These are phyloP conservation scores for Plasmodium relictum DNA, from an alignment of 169 alveolate genomes.

Conservation along the genomic window DNA sequence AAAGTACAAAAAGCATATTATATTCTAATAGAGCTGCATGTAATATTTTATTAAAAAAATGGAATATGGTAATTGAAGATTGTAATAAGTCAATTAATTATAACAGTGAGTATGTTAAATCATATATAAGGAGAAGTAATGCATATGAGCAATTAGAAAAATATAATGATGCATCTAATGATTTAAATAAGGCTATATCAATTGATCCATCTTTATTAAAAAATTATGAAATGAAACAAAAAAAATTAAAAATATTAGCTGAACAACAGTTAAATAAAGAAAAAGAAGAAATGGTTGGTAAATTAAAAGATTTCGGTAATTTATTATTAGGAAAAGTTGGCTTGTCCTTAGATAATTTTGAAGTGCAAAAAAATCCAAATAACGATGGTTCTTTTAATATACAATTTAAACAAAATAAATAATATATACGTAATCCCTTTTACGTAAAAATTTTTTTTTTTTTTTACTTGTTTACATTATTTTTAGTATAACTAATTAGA, in stretches of 20 bases:
- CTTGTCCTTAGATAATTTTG: conserved; percentile 93
- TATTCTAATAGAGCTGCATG: conserved; percentile 91
- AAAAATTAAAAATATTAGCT: conserved; percentile 79
- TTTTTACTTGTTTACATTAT: neutral
- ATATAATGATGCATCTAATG: conserved; percentile 91
- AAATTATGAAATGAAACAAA: conserved; percentile 72
- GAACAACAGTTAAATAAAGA: conserved; percentile 90
- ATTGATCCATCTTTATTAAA: conserved; percentile 86
- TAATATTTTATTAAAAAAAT: conserved; percentile 82
- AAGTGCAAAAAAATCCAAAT: conserved; percentile 93
- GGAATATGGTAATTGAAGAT: conserved; percentile 87
- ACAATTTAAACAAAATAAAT: conserved; percentile 90
- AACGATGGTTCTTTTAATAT: conserved; percentile 94
- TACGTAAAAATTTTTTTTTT: neutral
- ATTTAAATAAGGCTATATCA: conserved; percentile 89
- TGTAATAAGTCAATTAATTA: conserved; percentile 26
- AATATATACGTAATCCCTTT: neutral
- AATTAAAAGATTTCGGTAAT: conserved; percentile 95
- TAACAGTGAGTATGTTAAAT: conserved; percentile 54
- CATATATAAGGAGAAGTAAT: conserved; percentile 88
- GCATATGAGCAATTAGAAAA: conserved; percentile 89
- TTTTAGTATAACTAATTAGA: too few relatives aligned
- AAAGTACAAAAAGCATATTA: conserved; percentile 79
- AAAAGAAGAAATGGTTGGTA: conserved; percentile 95
- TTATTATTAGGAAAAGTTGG: conserved; percentile 95